Base-by-base conservation (phyloP, 73 alveolate genomes). In the Urostyla sp. region DNA sequence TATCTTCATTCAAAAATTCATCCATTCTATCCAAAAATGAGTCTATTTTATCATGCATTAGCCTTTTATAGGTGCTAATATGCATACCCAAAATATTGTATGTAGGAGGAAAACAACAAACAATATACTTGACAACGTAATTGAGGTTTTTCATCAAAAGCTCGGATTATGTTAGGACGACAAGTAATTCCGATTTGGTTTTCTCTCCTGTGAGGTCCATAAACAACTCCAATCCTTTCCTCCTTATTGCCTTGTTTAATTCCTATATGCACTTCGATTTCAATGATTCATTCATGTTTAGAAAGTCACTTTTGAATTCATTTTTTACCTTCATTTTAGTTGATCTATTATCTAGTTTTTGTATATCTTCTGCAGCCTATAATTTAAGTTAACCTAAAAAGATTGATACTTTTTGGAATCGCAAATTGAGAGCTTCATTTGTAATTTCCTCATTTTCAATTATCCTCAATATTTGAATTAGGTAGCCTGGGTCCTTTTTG, bases 391-490 rank as follows among this genome's bases (percentile, higher is more conserved):
- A 16, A 16, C 20, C 36, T 15, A 21, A 63, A 21, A 37, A 40
- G 10, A 21, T 3, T 27, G 18, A 15, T 63, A 63, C 79, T 1
- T 7, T 60, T 40, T 40, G 51, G 15, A 63, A 36, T 63, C 27
- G 37, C 1, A 43, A 57, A 26, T 24, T 63, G 1, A 63, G 45
- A 2, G 83, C 44, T 46, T 69, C n/a, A 69, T 69, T 69, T 44
- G 83, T 69, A 31, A 28, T 49, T 27, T 69, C 83, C 32, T 69
- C 83, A 69, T 69, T 69, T 48, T 69, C 83, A 24, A 69, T 69
- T 6, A 69, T 49, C 34, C 83, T 69, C 11, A 69, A 23, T 3
- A 69, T 28, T 46, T 49, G 44, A 15, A 69, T 69, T 27, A 69
- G 30, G 6, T 46, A 35, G 6, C 55, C 34, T 1, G 83, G 83